Evolutionary conservation across 208 protist species (phyloP).

Genomic region (Leishmania tarentolae): DNA sequence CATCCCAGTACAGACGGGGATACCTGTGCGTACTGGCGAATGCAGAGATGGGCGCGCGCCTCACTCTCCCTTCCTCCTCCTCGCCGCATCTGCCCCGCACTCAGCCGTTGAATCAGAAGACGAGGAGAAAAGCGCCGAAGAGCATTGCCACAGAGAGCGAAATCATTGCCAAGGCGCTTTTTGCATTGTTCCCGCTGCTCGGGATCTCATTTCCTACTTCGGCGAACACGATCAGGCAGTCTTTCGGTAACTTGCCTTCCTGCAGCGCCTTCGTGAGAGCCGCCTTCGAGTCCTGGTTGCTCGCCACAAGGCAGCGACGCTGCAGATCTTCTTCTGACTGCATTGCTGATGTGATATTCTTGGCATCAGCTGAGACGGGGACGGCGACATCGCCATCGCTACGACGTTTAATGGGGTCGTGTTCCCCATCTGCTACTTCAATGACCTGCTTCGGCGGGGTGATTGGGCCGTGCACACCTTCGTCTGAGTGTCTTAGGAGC

Average conservation of each 20-base stretch:
- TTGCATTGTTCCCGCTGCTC: constrained; percentile 12
- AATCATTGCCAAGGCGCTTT: constrained; percentile 8
- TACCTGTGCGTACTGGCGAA: background rate
- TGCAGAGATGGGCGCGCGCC: background rate
- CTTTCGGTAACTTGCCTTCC: constrained; percentile 18
- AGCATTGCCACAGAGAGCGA: constrained; percentile 15
- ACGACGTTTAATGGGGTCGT: background rate
- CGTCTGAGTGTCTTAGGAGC: background rate
- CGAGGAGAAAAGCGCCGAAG: constrained; percentile 5
- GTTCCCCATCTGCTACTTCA: background rate
- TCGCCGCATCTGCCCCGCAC: background rate
- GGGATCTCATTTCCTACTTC: constrained; percentile 32
- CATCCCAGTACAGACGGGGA: background rate
- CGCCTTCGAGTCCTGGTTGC: constrained; percentile 9
- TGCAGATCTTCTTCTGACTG: constrained; percentile 3
- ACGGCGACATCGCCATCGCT: background rate
- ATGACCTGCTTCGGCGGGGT: background rate
- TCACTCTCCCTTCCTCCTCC: background rate
- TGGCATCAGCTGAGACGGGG: background rate
- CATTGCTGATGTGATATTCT: background rate
- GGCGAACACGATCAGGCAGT: constrained; percentile 24
- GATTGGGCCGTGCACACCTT: background rate
- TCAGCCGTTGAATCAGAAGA: background rate
- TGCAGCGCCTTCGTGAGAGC: constrained; percentile 17
- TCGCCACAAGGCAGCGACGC: constrained; percentile 19